A percentile compares a stretch with the other conserved stretches of the same genome.
Conservation (phyloP, 2,329 filamentous ascomycete genomes). For the Nemania bipapillata region DNA sequence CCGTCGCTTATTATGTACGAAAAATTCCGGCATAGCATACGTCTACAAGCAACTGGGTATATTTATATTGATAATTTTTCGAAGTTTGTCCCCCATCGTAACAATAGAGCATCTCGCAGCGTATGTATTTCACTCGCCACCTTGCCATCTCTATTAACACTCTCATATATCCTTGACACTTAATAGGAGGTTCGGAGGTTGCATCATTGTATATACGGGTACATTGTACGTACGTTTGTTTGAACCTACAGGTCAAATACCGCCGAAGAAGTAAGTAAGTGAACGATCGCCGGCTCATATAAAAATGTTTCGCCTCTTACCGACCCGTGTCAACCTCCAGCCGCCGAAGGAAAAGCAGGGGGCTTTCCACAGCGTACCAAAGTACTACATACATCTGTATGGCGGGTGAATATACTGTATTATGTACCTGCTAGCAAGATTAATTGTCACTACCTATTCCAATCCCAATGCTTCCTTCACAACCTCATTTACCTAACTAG, state of each 20-base stretch:
- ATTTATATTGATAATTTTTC: no score
- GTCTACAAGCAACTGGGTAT: no score
- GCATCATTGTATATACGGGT: conserved; percentile 3
- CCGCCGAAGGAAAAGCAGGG: conserved; percentile 2
- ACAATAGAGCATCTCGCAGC: no score
- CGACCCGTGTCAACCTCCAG: conserved; percentile 8
- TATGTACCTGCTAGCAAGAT: neutral
- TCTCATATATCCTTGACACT: neutral
- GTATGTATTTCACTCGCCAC: no score
- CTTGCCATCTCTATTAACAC: neutral
- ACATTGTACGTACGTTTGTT: neutral
- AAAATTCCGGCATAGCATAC: conserved; percentile 50
- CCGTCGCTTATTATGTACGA: conserved; percentile 11
- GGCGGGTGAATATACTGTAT: neutral
- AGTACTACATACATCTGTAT: conserved; percentile 1
- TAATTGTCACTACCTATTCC: neutral
- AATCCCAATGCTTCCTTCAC: neutral
- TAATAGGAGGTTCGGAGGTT: neutral
- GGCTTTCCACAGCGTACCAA: neutral
- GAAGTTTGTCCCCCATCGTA: no score
- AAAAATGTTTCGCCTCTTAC: conserved; percentile 30
- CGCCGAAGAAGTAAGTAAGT: conserved; percentile 4
- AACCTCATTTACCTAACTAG: neutral
- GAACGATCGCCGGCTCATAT: conserved; percentile 23
- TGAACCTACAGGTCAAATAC: neutral